phyloP scores from a whole-genome alignment of 2,329 filamentous ascomycete species.

The Cercospora zeina region DNA sequence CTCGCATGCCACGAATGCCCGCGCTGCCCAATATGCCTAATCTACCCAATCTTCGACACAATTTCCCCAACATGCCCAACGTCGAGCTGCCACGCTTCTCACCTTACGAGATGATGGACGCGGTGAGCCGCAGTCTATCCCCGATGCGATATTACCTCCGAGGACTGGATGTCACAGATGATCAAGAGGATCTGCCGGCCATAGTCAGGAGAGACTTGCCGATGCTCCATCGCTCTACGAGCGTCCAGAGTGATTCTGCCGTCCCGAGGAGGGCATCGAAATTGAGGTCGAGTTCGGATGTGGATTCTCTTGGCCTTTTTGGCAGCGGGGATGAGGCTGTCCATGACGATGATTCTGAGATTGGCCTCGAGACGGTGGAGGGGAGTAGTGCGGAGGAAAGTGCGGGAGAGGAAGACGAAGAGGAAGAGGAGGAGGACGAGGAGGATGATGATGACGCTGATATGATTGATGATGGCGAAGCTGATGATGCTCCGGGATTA shows the following conservation, averaged over 20 bases:
- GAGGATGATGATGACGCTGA: slow-evolving; percentile 15
- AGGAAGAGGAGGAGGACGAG: slow-evolving; percentile 12
- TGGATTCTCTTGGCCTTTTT: slow-evolving; percentile 30
- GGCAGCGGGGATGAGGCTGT: slow-evolving; percentile 37
- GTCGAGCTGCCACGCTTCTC: slow-evolving; percentile 45
- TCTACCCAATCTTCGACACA: slow-evolving; percentile 23
- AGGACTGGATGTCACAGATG: slow-evolving; percentile 35
- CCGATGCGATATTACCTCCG: slow-evolving; percentile 51
- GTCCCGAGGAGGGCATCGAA: slow-evolving; percentile 23
- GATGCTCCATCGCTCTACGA: slow-evolving; percentile 15
- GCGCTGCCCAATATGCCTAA: slow-evolving; percentile 36
- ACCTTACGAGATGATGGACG: slow-evolving; percentile 50
- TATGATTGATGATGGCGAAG: slow-evolving; percentile 17
- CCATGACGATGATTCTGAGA: slow-evolving; percentile 39
- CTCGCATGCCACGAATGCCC: slow-evolving; percentile 37
- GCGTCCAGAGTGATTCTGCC: slow-evolving; percentile 24
- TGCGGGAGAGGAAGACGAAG: slow-evolving; percentile 18
- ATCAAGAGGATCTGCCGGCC: neutral
- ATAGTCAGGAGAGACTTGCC: neutral
- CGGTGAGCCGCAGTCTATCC: slow-evolving; percentile 47
- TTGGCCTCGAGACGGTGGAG: slow-evolving; percentile 25
- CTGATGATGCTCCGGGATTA: neutral
- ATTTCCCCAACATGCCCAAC: slow-evolving; percentile 29
- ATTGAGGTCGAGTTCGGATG: slow-evolving; percentile 18
- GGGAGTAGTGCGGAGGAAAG: slow-evolving; percentile 24